phyloP scores from a whole-genome alignment of 2,329 filamentous ascomycete species.

The Sclerotinia trifoliorum region DNA sequence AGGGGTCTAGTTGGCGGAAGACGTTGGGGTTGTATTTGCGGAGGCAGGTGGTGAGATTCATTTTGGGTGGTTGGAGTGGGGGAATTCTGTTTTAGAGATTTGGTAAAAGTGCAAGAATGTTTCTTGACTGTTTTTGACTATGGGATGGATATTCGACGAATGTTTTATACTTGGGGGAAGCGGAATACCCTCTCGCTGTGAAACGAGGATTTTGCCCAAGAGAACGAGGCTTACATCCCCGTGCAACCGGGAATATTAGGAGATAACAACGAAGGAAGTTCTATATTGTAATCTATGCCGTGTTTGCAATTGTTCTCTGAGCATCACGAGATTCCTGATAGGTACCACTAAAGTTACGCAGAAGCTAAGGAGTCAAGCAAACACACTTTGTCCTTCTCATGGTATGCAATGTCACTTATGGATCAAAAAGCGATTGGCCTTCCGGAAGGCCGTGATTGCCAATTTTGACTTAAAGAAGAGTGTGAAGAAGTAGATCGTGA shows the following conservation, averaged over 20 bases:
- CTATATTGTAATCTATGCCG: neutral
- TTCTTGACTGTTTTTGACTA: neutral
- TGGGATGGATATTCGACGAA: slow-evolving; percentile 8
- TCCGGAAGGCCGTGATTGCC: neutral
- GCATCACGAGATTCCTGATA: neutral
- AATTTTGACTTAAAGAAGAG: neutral
- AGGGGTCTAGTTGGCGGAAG: slow-evolving; percentile 7
- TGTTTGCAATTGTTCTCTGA: neutral
- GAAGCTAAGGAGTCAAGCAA: neutral
- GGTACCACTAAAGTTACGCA: neutral
- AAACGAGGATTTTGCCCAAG: neutral
- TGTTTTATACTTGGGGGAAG: slow-evolving; percentile 12
- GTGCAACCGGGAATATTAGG: slow-evolving; percentile 14
- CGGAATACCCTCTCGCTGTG: neutral
- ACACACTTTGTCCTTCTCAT: slow-evolving; percentile 4
- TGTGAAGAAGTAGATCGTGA: neutral
- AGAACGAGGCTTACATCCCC: slow-evolving; percentile 17
- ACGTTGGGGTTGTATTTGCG: slow-evolving; percentile 16
- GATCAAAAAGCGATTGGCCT: slow-evolving; percentile 10
- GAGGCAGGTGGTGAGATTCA: slow-evolving; percentile 13
- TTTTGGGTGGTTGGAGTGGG: neutral
- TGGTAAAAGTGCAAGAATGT: neutral
- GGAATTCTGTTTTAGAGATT: neutral
- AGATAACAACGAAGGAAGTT: slow-evolving; percentile 11
- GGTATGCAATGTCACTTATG: slow-evolving; percentile 6